Evolutionary conservation across 140 eudicot species (phyloP), one percentile per base, ranked within the genome.

Genomic region (Oenanthe javanica): DNA sequence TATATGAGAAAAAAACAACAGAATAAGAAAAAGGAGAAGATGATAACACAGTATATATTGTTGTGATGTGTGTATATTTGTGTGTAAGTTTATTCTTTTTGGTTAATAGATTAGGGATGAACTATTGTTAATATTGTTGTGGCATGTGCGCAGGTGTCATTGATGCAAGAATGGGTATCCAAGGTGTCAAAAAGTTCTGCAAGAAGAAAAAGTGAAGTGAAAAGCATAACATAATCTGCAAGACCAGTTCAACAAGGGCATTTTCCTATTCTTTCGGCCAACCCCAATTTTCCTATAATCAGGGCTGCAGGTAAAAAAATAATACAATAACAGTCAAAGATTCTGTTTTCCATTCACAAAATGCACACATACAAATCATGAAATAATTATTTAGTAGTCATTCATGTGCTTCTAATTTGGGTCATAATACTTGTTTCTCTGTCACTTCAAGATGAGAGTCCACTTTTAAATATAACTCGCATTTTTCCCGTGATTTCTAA

Each of bases 151-250:
- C 89, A 93, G 97, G 94, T 93, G 50, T 87, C 96, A 31, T 86
- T 91, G 18, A 71, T 89, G 89, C 89, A 89, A 93, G 85, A 87
- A 89, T 76, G 97, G 91, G 77, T 91, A 89, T 87, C 88, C 92
- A 38, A 90, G 93, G 81, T 90, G 85, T 82, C 80, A 89, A 81
- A 90, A 92, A 85, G 84, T 84, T 79, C 89, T 87, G 61, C 89
- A 86, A 82, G 91, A 89, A 83, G 93, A 89, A 83, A 91, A 93
- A 83, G 61, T 84, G 42, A 91, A 89, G 85, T 87, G 49, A 88
- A 83, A 88, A 76, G 84, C 83, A 80, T 76, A 79, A 81, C 82
- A 82, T 81, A 38, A 79, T 79, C 73, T 31, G 36, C 36, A 31
- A 31, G 36, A 31, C 36, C 36, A 31, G 36, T 31, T 31, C 73